phyloP scores from a whole-genome alignment of 1,284 basidiomycete species.

The Puccinia coronata region DNA sequence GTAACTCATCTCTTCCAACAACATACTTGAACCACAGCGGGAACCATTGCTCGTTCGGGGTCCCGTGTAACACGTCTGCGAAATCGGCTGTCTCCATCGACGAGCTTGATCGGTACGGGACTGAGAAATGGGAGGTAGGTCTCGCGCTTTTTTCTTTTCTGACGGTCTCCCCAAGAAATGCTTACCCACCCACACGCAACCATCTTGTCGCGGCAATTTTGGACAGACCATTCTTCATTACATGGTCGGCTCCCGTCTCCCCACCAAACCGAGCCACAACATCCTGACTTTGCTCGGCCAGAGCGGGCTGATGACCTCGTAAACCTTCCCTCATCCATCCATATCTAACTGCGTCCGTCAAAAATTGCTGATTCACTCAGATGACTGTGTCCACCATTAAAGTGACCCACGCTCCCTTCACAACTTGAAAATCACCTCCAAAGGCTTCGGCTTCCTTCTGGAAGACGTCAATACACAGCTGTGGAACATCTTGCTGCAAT shows the following conservation, averaged over 20 bases:
- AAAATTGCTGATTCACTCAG: slow-evolving; percentile 22
- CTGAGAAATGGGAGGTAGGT: slow-evolving; percentile 89
- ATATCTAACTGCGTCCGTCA: slow-evolving; percentile 56
- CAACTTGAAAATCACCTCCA: slow-evolving; percentile 79
- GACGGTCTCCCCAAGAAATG: background rate
- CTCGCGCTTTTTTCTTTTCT: background rate
- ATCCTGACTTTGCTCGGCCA: slow-evolving; percentile 80
- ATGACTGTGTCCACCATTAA: background rate
- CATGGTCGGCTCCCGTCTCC: slow-evolving; percentile 77
- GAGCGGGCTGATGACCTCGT: slow-evolving; percentile 78
- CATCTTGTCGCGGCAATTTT: slow-evolving; percentile 37
- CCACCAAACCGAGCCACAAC: slow-evolving; percentile 72
- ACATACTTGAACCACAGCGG: slow-evolving; percentile 65
- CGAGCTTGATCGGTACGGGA: slow-evolving; percentile 77
- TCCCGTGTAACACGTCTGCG: slow-evolving; percentile 70
- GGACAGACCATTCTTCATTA: slow-evolving; percentile 90
- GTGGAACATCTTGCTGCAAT: slow-evolving; percentile 94
- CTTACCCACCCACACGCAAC: too few relatives aligned
- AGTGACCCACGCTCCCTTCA: slow-evolving; percentile 60
- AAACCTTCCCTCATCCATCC: background rate
- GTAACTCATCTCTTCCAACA: too few relatives aligned
- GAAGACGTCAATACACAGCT: slow-evolving; percentile 94
- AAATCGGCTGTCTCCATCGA: slow-evolving; percentile 64
- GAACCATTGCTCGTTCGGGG: slow-evolving; percentile 84
- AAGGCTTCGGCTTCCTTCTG: slow-evolving; percentile 94